A percentile compares a stretch with the other conserved stretches of the same genome.
These are phyloP conservation scores for Hygrophoropsis aurantiaca DNA, from an alignment of 768 basidiomycete genomes.

Conservation along the genomic window DNA sequence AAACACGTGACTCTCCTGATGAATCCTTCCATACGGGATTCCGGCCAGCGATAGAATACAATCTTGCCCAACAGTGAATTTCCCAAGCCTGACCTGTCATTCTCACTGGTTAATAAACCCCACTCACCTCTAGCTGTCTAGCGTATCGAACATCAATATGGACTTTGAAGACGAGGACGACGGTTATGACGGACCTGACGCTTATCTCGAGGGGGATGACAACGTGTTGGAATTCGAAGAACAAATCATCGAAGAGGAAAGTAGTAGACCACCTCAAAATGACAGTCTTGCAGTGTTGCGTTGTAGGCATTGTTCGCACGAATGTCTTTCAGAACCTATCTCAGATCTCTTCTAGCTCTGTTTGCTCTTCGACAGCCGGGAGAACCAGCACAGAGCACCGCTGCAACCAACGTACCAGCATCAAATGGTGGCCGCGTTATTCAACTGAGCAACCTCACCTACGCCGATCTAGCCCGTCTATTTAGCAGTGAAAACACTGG, in stretches of 20 bases:
- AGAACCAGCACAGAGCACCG: constrained; percentile 9
- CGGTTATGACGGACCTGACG: constrained; percentile 34
- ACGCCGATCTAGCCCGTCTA: constrained; percentile 24
- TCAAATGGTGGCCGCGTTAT: neutral
- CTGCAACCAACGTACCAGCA: neutral
- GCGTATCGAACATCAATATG: constrained; percentile 6
- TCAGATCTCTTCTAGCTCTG: constrained; percentile 14
- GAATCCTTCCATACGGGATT: too few species aligned
- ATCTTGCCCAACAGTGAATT: too few species aligned
- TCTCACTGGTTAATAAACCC: too few species aligned
- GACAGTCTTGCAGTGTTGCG: constrained; percentile 20
- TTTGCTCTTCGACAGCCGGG: constrained; percentile 26
- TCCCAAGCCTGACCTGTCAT: too few species aligned
- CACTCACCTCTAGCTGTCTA: neutral
- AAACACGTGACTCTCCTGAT: too few species aligned
- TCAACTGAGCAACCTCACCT: constrained; percentile 12
- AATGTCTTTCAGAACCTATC: too few species aligned
- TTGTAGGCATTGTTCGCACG: constrained; percentile 17
- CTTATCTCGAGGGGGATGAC: constrained; percentile 33
- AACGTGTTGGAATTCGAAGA: constrained; percentile 35
- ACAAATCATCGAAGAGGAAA: constrained; percentile 27
- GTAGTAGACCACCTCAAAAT: constrained; percentile 1
- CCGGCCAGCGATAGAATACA: too few species aligned
- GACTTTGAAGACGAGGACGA: constrained; percentile 30
- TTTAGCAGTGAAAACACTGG: constrained; percentile 11